Evolutionary conservation across 169 alveolate genomes (phyloP).

Genomic region (Eimeria praecox): DNA sequence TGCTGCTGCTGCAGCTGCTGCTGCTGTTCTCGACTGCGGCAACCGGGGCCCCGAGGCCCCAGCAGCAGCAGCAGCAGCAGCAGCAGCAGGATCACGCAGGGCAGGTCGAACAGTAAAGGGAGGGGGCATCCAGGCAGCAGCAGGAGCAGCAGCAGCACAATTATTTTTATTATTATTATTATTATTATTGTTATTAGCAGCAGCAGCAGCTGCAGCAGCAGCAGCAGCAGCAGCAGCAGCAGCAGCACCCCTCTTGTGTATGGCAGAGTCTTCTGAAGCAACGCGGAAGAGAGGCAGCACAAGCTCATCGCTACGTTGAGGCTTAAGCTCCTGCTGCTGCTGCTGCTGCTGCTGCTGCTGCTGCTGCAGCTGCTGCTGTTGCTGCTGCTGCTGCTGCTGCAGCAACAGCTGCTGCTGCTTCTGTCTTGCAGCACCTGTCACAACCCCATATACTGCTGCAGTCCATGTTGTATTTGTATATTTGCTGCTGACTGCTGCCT

Average conservation of each 20-base stretch:
- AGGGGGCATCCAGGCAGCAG: not conserved
- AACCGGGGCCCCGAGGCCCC: not conserved
- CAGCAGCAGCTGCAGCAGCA: not conserved
- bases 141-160: not conserved
- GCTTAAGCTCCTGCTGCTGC: conserved; percentile 1
- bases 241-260: not conserved
- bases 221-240: conserved; percentile 59
- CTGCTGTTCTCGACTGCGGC: not conserved
- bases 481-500: not conserved
- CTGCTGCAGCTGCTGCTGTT: conserved; percentile 31
- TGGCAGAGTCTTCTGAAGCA: not conserved
- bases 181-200: not conserved
- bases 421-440: conserved; percentile 12
- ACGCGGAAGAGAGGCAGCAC: conserved; percentile 39
- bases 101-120: not conserved
- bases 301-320: conserved; percentile 13
- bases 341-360: conserved; percentile 39
- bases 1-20: not conserved
- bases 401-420: conserved; percentile 40
- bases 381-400: conserved; percentile 43
- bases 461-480: not conserved
- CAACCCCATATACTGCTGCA: conserved; percentile 21
- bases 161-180: too few relatives aligned
- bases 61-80: conserved; percentile 6
- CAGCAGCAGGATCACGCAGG: not conserved